Percentiles rank a stretch among this genome's conserved stretches.
Conservation (phyloP, 2,329 filamentous ascomycete species). For the Trichoderma semiorbis region DNA sequence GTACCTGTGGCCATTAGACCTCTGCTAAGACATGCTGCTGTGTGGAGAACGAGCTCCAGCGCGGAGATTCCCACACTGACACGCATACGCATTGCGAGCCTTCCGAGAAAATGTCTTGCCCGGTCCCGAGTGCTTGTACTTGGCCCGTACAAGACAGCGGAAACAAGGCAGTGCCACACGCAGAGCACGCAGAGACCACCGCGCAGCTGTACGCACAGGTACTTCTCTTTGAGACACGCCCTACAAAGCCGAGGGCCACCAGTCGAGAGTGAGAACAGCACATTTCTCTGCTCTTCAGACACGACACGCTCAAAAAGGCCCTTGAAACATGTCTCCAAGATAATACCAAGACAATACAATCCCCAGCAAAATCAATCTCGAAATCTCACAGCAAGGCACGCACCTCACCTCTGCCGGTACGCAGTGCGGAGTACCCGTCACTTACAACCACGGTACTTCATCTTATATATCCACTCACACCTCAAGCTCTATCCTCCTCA, state of each 20-base stretch:
- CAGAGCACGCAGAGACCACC: background rate
- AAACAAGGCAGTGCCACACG: background rate
- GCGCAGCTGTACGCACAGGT: background rate
- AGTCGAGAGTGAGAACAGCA: background rate
- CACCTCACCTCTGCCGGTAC: background rate
- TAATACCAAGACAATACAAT: background rate
- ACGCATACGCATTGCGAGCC: slow-evolving; percentile 12
- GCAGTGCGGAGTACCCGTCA: background rate
- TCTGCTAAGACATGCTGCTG: background rate
- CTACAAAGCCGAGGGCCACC: background rate
- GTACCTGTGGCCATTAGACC: slow-evolving; percentile 1
- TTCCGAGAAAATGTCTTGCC: background rate
- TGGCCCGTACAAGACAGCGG: background rate
- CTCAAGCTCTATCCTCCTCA: background rate
- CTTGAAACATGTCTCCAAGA: slow-evolving; percentile 9
- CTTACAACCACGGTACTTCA: background rate
- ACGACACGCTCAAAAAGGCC: background rate
- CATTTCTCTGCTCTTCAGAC: background rate
- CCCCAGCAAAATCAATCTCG: background rate
- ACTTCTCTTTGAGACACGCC: background rate
- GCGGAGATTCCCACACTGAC: slow-evolving; percentile 7
- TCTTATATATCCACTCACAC: background rate
- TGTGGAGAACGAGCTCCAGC: background rate
- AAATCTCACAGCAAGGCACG: background rate
- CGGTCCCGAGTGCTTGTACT: background rate